Evolutionary conservation across 2,329 filamentous ascomycete species (phyloP).

Genomic region (Pochonia chlamydosporia): DNA sequence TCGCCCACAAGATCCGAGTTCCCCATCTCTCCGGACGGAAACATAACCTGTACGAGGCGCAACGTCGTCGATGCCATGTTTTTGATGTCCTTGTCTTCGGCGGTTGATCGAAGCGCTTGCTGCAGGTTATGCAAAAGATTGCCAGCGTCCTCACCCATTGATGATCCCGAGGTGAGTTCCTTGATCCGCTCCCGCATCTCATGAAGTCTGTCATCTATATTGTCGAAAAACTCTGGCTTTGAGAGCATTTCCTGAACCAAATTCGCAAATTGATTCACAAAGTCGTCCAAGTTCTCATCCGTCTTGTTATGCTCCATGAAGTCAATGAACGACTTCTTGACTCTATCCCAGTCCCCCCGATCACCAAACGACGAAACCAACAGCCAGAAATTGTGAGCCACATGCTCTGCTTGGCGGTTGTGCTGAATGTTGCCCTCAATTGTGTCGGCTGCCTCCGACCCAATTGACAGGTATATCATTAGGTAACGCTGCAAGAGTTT

Average conservation of each 20-base stretch:
- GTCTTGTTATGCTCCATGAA: conserved; percentile 68
- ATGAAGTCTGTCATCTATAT: conserved; percentile 53
- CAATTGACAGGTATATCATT: conserved; percentile 67
- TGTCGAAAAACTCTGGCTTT: conserved; percentile 79
- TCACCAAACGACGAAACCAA: conserved; percentile 78
- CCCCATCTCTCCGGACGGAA: conserved; percentile 54
- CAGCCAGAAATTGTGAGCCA: conserved; percentile 73
- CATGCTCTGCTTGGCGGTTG: conserved; percentile 69
- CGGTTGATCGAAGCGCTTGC: conserved; percentile 60
- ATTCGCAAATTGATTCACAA: conserved; percentile 68
- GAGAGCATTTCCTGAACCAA: conserved; percentile 76
- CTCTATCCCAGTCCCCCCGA: conserved; percentile 64
- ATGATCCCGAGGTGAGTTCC: conserved; percentile 61
- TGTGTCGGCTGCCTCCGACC: conserved; percentile 59
- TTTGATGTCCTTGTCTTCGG: conserved; percentile 66
- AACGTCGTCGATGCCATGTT: conserved; percentile 61
- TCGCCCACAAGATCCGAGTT: conserved; percentile 72
- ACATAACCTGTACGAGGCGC: conserved; percentile 66
- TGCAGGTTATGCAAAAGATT: conserved; percentile 64
- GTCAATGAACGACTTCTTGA: conserved; percentile 62
- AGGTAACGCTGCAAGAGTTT: conserved; percentile 74
- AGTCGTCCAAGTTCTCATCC: conserved; percentile 75
- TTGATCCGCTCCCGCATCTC: conserved; percentile 49
- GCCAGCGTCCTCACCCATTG: conserved; percentile 67
- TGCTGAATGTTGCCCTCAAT: conserved; percentile 65